Evolutionary conservation across 208 protist species (phyloP).

Genomic region (Novymonas esmeraldas): DNA sequence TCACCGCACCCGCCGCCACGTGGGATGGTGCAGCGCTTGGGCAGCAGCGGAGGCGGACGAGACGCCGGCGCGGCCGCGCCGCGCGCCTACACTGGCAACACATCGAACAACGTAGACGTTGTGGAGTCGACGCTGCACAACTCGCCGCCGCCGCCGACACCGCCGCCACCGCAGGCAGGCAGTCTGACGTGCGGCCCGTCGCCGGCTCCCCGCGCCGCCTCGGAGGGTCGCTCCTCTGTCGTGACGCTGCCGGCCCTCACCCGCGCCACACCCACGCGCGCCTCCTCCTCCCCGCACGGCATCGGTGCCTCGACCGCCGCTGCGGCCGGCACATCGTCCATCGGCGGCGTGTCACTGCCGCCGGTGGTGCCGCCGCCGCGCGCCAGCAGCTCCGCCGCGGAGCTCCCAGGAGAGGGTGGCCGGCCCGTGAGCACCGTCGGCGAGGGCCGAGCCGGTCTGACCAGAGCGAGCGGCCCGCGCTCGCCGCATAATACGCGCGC

Average conservation of each 20-base stretch:
- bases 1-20: conserved; percentile 19
- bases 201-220: background rate
- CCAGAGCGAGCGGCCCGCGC: background rate
- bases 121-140: too few relatives aligned
- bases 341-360: background rate
- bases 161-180: background rate
- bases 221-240: background rate
- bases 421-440: background rate
- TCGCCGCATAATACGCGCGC: background rate
- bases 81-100: conserved; percentile 15
- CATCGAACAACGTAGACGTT: background rate
- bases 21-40: conserved; percentile 23
- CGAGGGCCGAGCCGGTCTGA: background rate
- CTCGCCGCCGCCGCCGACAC: background rate
- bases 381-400: background rate
- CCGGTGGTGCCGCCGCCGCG: background rate
- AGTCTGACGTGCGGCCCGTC: background rate
- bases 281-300: background rate
- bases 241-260: conserved; percentile 14
- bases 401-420: background rate
- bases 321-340: conserved; percentile 1
- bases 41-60: background rate
- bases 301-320: background rate
- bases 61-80: conserved; percentile 6
- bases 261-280: conserved; percentile 1